phyloP scores from a whole-genome alignment of 345 rosid species.

The Toxicodendron radicans region DNA sequence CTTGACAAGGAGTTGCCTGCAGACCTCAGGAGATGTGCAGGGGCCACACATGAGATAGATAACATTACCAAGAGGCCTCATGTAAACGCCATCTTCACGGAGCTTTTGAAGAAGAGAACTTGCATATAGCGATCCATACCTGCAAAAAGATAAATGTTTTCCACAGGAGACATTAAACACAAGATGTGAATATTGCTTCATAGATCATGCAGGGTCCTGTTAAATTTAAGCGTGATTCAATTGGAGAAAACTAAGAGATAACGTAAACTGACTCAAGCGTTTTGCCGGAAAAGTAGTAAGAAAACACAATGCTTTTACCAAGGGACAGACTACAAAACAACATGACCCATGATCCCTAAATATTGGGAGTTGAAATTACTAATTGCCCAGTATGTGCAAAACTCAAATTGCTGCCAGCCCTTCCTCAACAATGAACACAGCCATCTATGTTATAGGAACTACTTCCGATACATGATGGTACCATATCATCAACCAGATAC shows the following conservation, averaged over 20 bases:
- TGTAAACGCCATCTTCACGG: conserved; percentile 70
- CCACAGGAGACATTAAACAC: neutral
- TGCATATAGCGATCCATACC: conserved; percentile 73
- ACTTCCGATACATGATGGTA: neutral
- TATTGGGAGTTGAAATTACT: neutral
- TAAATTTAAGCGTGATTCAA: too few relatives aligned
- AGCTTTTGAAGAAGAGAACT: conserved; percentile 67
- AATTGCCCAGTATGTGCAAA: neutral
- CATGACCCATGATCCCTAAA: neutral
- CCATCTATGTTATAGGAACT: neutral
- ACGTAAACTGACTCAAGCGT: too few relatives aligned
- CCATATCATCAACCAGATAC: neutral
- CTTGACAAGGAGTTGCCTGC: conserved; percentile 57
- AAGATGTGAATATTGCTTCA: neutral
- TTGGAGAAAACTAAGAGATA: too few relatives aligned
- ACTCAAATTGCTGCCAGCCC: neutral
- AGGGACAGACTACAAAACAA: neutral
- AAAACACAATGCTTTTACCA: neutral
- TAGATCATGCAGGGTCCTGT: neutral
- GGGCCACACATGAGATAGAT: conserved; percentile 91
- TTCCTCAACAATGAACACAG: neutral
- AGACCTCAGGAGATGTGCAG: conserved; percentile 64
- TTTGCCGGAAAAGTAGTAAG: neutral
- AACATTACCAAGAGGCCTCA: conserved; percentile 85
- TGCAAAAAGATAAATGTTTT: conserved; percentile 18